These are phyloP conservation scores for Candida parachauliodes DNA, from an alignment of 805 yeast genomes.

Conservation along the genomic window DNA sequence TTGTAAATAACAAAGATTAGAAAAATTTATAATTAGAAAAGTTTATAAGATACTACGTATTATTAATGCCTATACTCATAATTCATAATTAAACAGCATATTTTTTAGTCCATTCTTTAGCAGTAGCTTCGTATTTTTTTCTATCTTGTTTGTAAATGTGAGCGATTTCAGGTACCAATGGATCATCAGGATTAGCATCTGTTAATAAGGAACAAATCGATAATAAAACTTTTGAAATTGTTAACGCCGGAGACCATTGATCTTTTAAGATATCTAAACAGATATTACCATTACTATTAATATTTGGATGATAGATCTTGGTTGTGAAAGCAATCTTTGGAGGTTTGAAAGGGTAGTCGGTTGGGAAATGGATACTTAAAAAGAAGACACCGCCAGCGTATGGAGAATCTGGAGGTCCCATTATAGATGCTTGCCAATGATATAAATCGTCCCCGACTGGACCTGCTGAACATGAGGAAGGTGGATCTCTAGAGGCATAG, in stretches of 20 bases:
- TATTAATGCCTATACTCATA: slow-evolving; percentile 2
- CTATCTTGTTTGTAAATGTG: slow-evolving; percentile 93
- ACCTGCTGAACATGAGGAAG: slow-evolving; percentile 98
- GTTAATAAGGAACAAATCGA: slow-evolving; percentile 94
- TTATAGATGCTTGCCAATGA: slow-evolving; percentile 99
- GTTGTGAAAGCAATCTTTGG: slow-evolving; percentile 89
- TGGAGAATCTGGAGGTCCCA: slow-evolving; percentile 97
- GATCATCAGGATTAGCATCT: slow-evolving; percentile 98
- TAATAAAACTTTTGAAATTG: slow-evolving; percentile 90
- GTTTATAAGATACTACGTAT: background rate
- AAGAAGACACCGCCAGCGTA: slow-evolving; percentile 91
- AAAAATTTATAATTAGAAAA: background rate
- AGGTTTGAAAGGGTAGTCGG: slow-evolving; percentile 98
- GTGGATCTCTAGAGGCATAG: slow-evolving; percentile 73
- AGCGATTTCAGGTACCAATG: slow-evolving; percentile 97
- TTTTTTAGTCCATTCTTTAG: slow-evolving; percentile 98
- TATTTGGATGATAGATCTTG: slow-evolving; percentile 95
- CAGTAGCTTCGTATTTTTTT: slow-evolving; percentile 92
- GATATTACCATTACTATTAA: slow-evolving; percentile 92
- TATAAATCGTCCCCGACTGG: slow-evolving; percentile 97
- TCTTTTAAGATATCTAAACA: slow-evolving; percentile 96
- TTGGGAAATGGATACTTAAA: slow-evolving; percentile 95
- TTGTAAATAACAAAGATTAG: background rate
- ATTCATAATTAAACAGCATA: slow-evolving; percentile 67
- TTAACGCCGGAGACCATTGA: slow-evolving; percentile 98